These are phyloP conservation scores for Glaciozyma antarctica DNA, from an alignment of 768 basidiomycete species.

Conservation along the genomic window DNA sequence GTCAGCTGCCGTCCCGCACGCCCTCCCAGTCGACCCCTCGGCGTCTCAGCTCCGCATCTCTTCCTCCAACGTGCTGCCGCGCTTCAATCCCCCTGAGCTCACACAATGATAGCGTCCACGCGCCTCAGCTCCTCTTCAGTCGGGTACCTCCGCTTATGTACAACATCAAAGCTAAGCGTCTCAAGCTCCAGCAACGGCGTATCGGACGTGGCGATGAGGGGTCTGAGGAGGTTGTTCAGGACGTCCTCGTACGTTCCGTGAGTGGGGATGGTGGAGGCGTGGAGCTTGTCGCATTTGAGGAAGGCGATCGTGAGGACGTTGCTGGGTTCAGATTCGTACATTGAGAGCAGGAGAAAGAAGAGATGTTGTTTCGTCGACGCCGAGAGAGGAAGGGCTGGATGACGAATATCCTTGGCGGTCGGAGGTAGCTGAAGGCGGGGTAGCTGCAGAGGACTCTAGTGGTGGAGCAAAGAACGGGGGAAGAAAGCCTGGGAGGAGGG, in stretches of 20 bases:
- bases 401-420: no score
- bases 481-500: not conserved
- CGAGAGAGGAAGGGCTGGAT: no score
- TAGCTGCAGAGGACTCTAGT: not conserved
- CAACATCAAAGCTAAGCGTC: not conserved
- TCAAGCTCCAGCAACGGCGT: not conserved
- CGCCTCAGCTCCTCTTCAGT: not conserved
- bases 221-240: not conserved
- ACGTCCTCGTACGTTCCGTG: not conserved
- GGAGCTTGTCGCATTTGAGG: not conserved
- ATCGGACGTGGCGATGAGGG: not conserved
- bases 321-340: not conserved
- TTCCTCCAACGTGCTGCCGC: no score
- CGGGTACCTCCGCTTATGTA: not conserved
- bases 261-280: not conserved
- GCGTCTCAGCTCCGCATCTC: no score
- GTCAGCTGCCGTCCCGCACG: no score
- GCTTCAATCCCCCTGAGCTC: not conserved
- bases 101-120: not conserved
- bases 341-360: no score
- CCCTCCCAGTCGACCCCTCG: no score
- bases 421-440: not conserved
- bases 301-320: constrained; percentile 2
- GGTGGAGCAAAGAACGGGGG: not conserved
- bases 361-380: no score